Conservation (phyloP, 805 yeast genomes). For the Spencermartinsiella europaea region DNA sequence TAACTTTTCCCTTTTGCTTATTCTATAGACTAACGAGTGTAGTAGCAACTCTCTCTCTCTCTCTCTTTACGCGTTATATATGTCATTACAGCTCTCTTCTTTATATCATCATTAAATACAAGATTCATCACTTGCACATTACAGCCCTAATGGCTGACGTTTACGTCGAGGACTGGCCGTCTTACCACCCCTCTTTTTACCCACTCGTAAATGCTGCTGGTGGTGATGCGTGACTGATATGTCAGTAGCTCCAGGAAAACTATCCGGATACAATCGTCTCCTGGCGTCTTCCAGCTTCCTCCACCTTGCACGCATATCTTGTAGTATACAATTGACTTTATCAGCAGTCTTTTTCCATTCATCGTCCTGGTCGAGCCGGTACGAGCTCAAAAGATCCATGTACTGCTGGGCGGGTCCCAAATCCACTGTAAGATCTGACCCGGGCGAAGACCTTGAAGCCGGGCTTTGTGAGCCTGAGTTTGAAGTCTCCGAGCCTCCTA, state of each 20-base stretch:
- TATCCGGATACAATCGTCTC: slow-evolving; percentile 2
- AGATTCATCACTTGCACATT: too few relatives aligned
- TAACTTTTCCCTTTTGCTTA: too few relatives aligned
- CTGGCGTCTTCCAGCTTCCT: slow-evolving; percentile 14
- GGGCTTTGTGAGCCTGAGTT: slow-evolving; percentile 3
- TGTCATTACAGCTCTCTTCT: too few relatives aligned
- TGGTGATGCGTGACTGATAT: too few relatives aligned
- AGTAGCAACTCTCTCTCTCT: too few relatives aligned
- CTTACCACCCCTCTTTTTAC: not conserved
- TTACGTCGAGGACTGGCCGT: not conserved
- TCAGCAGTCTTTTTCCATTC: slow-evolving; percentile 18
- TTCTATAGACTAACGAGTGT: too few relatives aligned
- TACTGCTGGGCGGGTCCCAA: slow-evolving; percentile 9
- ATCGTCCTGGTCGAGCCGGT: slow-evolving; percentile 14
- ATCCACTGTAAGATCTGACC: slow-evolving; percentile 2
- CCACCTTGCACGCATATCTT: slow-evolving; percentile 15
- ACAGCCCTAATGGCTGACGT: not conserved
- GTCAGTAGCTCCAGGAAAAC: not conserved
- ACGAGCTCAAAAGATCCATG: slow-evolving; percentile 13
- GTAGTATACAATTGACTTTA: slow-evolving; percentile 11
- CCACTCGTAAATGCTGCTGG: not conserved
- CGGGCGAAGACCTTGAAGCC: slow-evolving; percentile 10
- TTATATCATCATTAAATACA: too few relatives aligned
- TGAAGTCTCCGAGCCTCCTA: not conserved
- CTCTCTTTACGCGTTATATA: too few relatives aligned